These are phyloP conservation scores for Gracilaria caudata DNA, from an alignment of 23 red algal genomes.

Conservation along the genomic window DNA sequence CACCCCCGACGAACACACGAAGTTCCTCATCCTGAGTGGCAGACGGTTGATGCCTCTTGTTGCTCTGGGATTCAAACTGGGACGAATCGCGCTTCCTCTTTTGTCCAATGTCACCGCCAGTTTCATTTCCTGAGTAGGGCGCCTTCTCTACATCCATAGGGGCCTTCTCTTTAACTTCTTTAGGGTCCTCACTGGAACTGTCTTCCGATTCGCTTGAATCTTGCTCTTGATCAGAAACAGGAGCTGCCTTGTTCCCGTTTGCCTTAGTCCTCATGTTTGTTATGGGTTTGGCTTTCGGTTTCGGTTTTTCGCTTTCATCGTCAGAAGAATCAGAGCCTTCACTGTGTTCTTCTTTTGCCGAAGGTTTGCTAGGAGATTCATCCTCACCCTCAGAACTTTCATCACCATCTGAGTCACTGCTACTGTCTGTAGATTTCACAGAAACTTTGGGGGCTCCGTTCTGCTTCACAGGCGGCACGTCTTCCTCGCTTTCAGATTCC, in stretches of 20 bases:
- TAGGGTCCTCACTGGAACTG: not conserved
- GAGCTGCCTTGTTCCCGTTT: not conserved
- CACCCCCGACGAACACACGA: constrained; percentile 78
- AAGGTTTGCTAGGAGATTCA: not conserved
- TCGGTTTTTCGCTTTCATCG: constrained; percentile 6
- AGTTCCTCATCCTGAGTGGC: constrained; percentile 39
- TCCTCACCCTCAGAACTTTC: constrained; percentile 1
- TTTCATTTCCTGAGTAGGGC: constrained; percentile 2
- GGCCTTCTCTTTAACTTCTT: constrained; percentile 22
- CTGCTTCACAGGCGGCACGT: not conserved
- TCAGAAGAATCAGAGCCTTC: constrained; percentile 14
- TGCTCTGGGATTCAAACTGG: constrained; percentile 9
- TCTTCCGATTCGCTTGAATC: not conserved
- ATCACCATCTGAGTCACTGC: constrained; percentile 13
- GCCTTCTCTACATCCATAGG: constrained; percentile 40
- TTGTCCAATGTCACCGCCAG: not conserved
- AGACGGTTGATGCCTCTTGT: constrained; percentile 30
- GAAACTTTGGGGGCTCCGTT: constrained; percentile 16
- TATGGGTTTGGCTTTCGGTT: not conserved
- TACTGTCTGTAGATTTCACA: not conserved
- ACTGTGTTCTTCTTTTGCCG: constrained; percentile 11
- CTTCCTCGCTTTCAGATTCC: not conserved
- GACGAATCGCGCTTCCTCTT: constrained; percentile 17
- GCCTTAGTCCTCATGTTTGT: not conserved
- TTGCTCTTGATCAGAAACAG: not conserved